These are phyloP conservation scores for Tylopilus orsonianus DNA, from an alignment of 1,284 basidiomycete species.

Conservation along the genomic window DNA sequence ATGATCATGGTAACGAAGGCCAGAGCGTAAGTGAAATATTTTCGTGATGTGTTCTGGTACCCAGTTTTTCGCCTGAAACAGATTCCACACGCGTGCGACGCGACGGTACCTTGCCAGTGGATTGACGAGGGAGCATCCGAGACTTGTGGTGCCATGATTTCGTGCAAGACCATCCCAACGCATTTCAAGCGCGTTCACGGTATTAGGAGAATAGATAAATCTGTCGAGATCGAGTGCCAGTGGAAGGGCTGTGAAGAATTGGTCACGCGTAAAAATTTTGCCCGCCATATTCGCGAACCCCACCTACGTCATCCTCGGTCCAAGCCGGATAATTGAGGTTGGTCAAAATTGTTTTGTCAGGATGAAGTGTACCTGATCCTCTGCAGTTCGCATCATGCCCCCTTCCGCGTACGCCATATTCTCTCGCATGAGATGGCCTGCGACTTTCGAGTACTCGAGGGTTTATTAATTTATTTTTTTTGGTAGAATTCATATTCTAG, in stretches of 20 bases:
- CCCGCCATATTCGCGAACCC: background rate
- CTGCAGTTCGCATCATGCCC: too few species aligned
- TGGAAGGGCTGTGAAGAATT: background rate
- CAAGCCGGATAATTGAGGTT: background rate
- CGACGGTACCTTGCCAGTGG: background rate
- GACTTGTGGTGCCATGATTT: background rate
- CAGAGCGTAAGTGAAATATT: too few species aligned
- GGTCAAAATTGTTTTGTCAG: background rate
- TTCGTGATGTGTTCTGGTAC: background rate
- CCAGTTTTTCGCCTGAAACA: background rate
- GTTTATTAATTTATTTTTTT: too few species aligned
- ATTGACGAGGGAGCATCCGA: background rate
- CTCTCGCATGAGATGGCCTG: too few species aligned
- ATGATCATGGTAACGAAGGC: too few species aligned
- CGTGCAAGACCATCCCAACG: background rate
- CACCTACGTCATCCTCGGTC: background rate
- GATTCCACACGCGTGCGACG: background rate
- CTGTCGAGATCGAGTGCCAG: background rate
- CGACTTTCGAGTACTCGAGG: too few species aligned
- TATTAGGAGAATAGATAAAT: background rate
- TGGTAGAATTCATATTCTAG: too few species aligned
- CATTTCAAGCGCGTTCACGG: background rate
- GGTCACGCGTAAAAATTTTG: background rate
- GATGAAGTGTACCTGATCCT: too few species aligned
- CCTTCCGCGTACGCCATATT: too few species aligned